These are phyloP conservation scores for Lodderomyces oxycetoniae DNA, from an alignment of 1,139 yeast genomes.

Conservation along the genomic window DNA sequence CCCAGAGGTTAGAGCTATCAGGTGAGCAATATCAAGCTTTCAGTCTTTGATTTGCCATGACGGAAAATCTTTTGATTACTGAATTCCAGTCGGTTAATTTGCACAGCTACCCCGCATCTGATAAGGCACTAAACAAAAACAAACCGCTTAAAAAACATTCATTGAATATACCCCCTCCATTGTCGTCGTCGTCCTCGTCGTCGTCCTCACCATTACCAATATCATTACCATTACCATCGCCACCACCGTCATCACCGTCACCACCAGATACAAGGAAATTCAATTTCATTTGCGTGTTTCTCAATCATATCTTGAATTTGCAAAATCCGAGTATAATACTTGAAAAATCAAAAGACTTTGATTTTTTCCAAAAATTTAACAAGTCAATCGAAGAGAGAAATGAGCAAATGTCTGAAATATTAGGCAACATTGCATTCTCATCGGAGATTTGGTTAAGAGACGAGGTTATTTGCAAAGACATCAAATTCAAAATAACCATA, in stretches of 20 bases:
- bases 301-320: conserved; percentile 11
- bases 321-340: conserved; percentile 10
- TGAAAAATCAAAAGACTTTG: conserved; percentile 7
- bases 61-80: too few species aligned
- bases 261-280: conserved; percentile 8
- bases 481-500: conserved; percentile 31
- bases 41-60: too few species aligned
- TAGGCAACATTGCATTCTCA: conserved; percentile 36
- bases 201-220: conserved; percentile 1
- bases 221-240: conserved; percentile 3
- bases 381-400: too few species aligned
- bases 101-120: too few species aligned
- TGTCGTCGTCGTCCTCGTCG: too few species aligned
- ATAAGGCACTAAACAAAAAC: too few species aligned
- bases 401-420: conserved; percentile 18
- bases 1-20: too few species aligned
- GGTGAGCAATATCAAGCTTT: too few species aligned
- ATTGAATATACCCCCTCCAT: too few species aligned
- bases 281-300: conserved; percentile 8
- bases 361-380: neutral
- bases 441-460: conserved; percentile 38
- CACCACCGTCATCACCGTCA: conserved; percentile 4
- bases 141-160: too few species aligned
- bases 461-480: conserved; percentile 29
- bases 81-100: too few species aligned